Conservation (phyloP, 108 stramenopile species). For the Pseudonitzschia multistriata region DNA sequence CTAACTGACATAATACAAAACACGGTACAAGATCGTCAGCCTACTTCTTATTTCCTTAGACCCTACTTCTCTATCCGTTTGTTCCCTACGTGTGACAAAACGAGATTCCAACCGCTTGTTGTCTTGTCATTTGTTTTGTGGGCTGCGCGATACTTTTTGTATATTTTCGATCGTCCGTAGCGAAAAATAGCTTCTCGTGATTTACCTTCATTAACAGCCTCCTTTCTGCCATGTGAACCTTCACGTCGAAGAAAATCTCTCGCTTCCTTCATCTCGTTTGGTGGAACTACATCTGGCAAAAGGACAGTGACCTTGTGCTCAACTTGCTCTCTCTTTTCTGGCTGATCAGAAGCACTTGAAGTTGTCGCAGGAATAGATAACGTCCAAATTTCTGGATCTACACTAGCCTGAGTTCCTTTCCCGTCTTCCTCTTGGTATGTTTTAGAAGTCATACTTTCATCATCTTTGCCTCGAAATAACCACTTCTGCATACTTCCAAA, state of each 20-base stretch:
- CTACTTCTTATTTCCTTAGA: too few relatives aligned
- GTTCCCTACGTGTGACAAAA: neutral
- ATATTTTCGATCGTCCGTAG: slow-evolving; percentile 4
- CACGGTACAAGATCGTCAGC: too few relatives aligned
- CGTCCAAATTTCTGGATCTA: neutral
- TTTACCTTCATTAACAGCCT: neutral
- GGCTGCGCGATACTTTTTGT: slow-evolving; percentile 5
- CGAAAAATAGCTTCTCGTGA: neutral
- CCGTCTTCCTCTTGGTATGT: neutral
- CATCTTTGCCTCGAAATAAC: slow-evolving; percentile 37
- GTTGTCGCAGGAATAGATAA: neutral
- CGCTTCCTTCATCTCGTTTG: slow-evolving; percentile 27
- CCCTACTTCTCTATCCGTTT: neutral
- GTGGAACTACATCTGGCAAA: slow-evolving; percentile 36
- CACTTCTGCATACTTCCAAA: slow-evolving; percentile 36
- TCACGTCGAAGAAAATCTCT: slow-evolving; percentile 20
- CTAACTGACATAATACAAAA: too few relatives aligned
- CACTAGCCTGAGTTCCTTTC: neutral
- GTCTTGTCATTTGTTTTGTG: neutral
- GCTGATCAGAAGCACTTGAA: neutral
- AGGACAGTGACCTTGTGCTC: slow-evolving; percentile 26
- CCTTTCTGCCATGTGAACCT: neutral
- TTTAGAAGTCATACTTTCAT: neutral
- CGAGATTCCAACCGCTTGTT: neutral
- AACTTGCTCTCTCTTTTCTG: neutral